Percentiles rank a stretch among this genome's conserved stretches.
phyloP scores from a whole-genome alignment of 163 green algal species.

The Scenedesmus sp. region DNA sequence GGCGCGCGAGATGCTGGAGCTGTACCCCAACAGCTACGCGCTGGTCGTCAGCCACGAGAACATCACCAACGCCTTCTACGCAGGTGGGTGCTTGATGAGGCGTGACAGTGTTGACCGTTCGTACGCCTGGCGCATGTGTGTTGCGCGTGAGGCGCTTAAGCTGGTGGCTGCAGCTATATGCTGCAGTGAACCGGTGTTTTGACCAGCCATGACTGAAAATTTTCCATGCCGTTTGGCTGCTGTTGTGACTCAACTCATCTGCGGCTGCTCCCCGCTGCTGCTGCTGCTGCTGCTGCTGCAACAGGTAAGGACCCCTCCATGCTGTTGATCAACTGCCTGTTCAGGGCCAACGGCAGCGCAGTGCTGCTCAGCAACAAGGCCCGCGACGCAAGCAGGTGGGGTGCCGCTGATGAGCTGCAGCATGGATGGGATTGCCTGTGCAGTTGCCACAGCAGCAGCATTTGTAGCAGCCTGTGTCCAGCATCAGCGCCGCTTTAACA shows the following conservation, averaged over 20 bases:
- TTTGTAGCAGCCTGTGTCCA: too few species aligned
- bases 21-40: slow-evolving; percentile 83
- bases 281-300: slow-evolving; percentile 15
- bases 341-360: slow-evolving; percentile 50
- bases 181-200: too few species aligned
- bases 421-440: too few species aligned
- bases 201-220: too few species aligned
- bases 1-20: slow-evolving; percentile 82
- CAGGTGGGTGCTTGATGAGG: slow-evolving; percentile 17
- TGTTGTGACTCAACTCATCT: too few species aligned
- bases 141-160: neutral
- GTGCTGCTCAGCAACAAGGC: slow-evolving; percentile 81
- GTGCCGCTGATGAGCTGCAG: too few species aligned
- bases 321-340: slow-evolving; percentile 53
- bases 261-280: neutral
- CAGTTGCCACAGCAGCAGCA: too few species aligned
- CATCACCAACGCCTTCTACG: slow-evolving; percentile 87
- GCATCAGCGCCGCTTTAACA: too few species aligned
- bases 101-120: neutral
- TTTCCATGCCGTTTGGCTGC: too few species aligned
- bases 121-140: neutral
- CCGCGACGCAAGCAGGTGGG: neutral
- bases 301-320: slow-evolving; percentile 30
- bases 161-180: too few species aligned
- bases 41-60: slow-evolving; percentile 97